These are phyloP conservation scores for Fusarium azukiicola DNA, from an alignment of 2,329 filamentous ascomycete species.

Conservation along the genomic window DNA sequence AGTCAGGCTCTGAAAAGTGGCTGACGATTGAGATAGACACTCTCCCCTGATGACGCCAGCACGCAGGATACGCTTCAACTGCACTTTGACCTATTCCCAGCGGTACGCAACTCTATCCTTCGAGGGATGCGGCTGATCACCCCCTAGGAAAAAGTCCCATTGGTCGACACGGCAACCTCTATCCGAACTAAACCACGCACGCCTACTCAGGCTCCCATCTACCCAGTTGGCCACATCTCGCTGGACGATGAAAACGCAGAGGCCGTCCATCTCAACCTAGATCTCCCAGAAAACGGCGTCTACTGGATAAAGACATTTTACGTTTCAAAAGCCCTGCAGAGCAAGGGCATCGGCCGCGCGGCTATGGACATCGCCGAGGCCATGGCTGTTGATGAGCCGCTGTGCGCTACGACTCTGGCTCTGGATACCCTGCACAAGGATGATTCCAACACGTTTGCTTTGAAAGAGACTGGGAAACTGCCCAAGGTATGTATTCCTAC, in stretches of 20 bases:
- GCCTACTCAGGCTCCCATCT: slow-evolving; percentile 37
- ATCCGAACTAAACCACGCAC: slow-evolving; percentile 42
- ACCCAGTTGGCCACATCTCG: slow-evolving; percentile 53
- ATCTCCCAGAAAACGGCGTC: slow-evolving; percentile 44
- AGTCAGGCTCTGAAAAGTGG: no score
- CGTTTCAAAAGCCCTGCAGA: slow-evolving; percentile 50
- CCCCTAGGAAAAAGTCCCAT: slow-evolving; percentile 32
- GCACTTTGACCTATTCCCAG: slow-evolving; percentile 43
- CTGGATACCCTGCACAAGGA: slow-evolving; percentile 55
- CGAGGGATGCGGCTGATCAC: not conserved
- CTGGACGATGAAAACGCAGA: slow-evolving; percentile 47
- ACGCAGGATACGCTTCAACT: slow-evolving; percentile 24
- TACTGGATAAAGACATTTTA: slow-evolving; percentile 60
- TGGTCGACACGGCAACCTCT: slow-evolving; percentile 44
- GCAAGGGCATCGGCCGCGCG: slow-evolving; percentile 53
- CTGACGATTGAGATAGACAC: slow-evolving; percentile 33
- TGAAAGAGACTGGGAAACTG: slow-evolving; percentile 15
- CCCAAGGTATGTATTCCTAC: slow-evolving; percentile 20
- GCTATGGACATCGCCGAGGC: slow-evolving; percentile 56
- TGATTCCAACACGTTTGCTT: slow-evolving; percentile 32
- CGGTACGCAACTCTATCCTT: not conserved
- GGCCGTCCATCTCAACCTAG: slow-evolving; percentile 27
- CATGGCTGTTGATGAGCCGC: slow-evolving; percentile 52
- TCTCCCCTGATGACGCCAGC: slow-evolving; percentile 27
- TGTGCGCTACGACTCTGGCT: slow-evolving; percentile 51